Conservation (phyloP, 2,329 filamentous ascomycete species). For the Alternaria triticina region DNA sequence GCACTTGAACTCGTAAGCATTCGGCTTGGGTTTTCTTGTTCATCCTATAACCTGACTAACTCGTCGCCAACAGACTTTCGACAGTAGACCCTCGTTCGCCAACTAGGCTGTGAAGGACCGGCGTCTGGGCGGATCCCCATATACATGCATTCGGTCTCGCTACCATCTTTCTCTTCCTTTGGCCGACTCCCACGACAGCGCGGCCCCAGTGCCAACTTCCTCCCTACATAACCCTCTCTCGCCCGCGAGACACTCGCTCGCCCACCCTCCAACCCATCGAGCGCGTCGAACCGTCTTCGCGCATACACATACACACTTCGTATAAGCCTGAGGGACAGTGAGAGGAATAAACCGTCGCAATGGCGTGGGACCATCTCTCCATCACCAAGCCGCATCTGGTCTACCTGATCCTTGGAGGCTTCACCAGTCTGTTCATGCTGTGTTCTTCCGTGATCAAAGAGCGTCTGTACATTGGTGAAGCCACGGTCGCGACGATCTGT, state of each 20-base stretch:
- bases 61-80: not conserved
- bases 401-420: slow-evolving; percentile 97
- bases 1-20: slow-evolving; percentile 5
- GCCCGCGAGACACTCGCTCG: not conserved
- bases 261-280: not conserved
- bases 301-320: not conserved
- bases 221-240: slow-evolving; percentile 32
- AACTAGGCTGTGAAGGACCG: slow-evolving; percentile 44
- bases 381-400: slow-evolving; percentile 97
- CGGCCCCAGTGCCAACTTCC: slow-evolving; percentile 26
- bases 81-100: slow-evolving; percentile 22
- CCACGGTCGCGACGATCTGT: slow-evolving; percentile 87
- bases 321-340: slow-evolving; percentile 8
- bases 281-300: not conserved
- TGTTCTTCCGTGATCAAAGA: slow-evolving; percentile 99
- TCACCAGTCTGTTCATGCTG: slow-evolving; percentile 97
- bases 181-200: slow-evolving; percentile 24
- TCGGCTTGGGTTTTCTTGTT: slow-evolving; percentile 7
- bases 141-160: slow-evolving; percentile 53
- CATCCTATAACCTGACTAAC: not conserved
- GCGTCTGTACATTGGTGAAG: slow-evolving; percentile 97
- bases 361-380: slow-evolving; percentile 81
- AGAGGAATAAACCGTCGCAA: slow-evolving; percentile 44
- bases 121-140: slow-evolving; percentile 57
- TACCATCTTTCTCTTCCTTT: slow-evolving; percentile 24